Evolutionary conservation across 257 asterid species (phyloP).

Genomic region (Fraxinus quadrangulata): DNA sequence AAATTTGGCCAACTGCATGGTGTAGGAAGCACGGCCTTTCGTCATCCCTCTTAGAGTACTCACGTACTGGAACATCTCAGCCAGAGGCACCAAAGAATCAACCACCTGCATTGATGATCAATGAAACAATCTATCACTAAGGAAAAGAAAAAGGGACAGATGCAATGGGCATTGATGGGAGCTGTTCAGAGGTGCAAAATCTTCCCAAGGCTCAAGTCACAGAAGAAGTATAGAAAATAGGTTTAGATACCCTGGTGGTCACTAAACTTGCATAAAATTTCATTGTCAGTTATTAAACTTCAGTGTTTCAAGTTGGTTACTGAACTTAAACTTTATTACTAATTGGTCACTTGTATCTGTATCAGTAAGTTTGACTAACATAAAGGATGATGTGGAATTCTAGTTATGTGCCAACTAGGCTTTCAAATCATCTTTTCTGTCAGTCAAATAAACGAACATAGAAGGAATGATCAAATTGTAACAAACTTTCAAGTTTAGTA

Average conservation of each 20-base stretch:
- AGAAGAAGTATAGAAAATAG: background rate
- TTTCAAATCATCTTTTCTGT: too few relatives aligned
- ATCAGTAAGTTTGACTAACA: background rate
- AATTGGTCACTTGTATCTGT: too few relatives aligned
- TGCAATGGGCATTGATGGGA: background rate
- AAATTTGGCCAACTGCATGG: constrained; percentile 92
- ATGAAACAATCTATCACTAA: background rate
- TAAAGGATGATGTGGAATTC: background rate
- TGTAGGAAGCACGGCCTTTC: constrained; percentile 93
- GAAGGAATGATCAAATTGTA: background rate
- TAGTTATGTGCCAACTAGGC: too few relatives aligned
- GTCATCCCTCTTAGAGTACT: constrained; percentile 93
- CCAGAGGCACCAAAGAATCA: constrained; percentile 86
- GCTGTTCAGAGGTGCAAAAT: background rate
- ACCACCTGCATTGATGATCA: constrained; percentile 60
- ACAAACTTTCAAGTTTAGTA: background rate
- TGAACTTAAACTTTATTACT: background rate
- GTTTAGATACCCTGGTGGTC: background rate
- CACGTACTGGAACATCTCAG: constrained; percentile 98
- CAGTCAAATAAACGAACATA: background rate
- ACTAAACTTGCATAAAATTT: background rate
- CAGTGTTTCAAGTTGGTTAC: background rate
- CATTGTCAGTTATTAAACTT: too few relatives aligned
- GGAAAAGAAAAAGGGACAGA: background rate
- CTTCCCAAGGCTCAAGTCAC: background rate